These are phyloP conservation scores for Kockovaella imperatae DNA, from an alignment of 768 basidiomycete genomes.

Conservation along the genomic window DNA sequence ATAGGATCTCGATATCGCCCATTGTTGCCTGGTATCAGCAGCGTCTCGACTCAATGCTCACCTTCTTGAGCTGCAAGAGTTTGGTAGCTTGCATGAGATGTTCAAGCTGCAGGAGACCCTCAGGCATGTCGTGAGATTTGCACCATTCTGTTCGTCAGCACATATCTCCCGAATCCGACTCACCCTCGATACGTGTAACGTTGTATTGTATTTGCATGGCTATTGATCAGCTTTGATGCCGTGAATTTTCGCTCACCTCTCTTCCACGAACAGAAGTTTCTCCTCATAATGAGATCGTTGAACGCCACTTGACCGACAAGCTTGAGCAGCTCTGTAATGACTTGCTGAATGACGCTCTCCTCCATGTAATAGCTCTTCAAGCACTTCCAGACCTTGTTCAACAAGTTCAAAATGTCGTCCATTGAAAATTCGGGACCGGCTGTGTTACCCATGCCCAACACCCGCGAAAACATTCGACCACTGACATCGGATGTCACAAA, in stretches of 20 bases:
- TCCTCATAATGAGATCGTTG: constrained; percentile 94
- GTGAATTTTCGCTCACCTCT: constrained; percentile 57
- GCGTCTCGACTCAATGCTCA: constrained; percentile 36
- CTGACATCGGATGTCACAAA: constrained; percentile 94
- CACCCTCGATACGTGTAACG: constrained; percentile 56
- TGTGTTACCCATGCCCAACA: constrained; percentile 66
- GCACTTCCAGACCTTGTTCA: constrained; percentile 98
- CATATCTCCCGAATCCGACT: neutral
- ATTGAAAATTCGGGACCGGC: constrained; percentile 75
- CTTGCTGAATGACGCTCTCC: constrained; percentile 87
- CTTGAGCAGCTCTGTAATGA: constrained; percentile 83
- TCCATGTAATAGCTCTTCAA: constrained; percentile 98
- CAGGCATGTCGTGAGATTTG: constrained; percentile 99
- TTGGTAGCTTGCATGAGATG: constrained; percentile 99
- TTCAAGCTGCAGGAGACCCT: constrained; percentile 92
- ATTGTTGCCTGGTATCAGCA: constrained; percentile 61
- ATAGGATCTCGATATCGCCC: constrained; percentile 93
- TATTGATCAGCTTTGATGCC: constrained; percentile 39
- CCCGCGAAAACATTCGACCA: constrained; percentile 85
- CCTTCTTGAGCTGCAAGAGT: constrained; percentile 94
- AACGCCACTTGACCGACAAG: constrained; percentile 94
- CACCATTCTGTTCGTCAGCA: constrained; percentile 68
- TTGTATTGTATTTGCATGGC: constrained; percentile 99
- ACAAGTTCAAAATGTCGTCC: constrained; percentile 93
- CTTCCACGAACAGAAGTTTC: constrained; percentile 99